Base-by-base conservation (phyloP, 306 rosid species). In the Rosa persica region DNA sequence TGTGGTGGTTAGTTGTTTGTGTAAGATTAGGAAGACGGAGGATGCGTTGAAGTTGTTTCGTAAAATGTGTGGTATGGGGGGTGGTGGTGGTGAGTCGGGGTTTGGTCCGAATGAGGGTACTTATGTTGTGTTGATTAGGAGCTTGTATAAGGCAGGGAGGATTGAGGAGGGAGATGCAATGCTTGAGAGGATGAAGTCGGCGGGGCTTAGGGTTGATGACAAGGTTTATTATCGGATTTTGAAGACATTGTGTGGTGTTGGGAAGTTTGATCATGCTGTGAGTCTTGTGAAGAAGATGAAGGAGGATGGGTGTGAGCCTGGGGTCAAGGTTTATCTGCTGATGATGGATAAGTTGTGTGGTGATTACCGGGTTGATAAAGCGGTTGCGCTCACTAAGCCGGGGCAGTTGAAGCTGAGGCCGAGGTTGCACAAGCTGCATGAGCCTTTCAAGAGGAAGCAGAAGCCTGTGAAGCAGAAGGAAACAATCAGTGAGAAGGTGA, bases 401-500 rank as follows among this genome's bases (percentile, higher is more conserved):
- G 67, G 67, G 39, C 4, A 27, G 67, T 62, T 62, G 67, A 62
- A 62, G 67, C 39, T 12, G 40, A 34, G 42, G 67, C 19, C 67
- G 10, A 62, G 67, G 42, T 17, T 62, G 67, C 67, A 62, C 20
- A 30, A 62, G 67, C 67, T 62, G 40, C 67, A 62, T 13, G 67
- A 62, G 42, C 67, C 67, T 65, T 7, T 77, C 83, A 90, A 87
- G 92, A 88, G 84, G 83, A 42, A 81, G 84, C 83, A 78, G 4
- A 89, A 72, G 91, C 87, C 54, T 76, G 88, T 60, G 83, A 89
- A 89, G 89, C 76, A n/a, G 81, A 82, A 81, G 76, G 97, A 91
- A 83, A 92, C 97, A 6, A 82, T 94, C 81, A 97, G 95, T 0
- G 98, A 94, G 89, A 92, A 87, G 84, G 92, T 88, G 98, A 90